Conservation (phyloP, 768 basidiomycete genomes). For the Tricholoma sp. region DNA sequence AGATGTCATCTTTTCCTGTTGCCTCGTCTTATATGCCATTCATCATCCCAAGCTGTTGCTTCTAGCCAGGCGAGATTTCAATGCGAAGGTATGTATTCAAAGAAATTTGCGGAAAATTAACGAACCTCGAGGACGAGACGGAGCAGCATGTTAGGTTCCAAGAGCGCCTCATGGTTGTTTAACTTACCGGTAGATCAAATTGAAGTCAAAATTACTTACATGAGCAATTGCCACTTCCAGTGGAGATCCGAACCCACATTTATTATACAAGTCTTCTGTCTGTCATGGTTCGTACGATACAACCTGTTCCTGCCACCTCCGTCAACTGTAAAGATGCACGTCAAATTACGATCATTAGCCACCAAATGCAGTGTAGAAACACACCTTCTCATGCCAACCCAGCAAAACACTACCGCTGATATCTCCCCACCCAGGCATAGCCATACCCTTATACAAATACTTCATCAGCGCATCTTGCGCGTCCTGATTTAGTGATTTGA, state of each 20-base stretch:
- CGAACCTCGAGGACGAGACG: too few species aligned
- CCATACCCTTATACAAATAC: conserved; percentile 98
- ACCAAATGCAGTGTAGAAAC: conserved; percentile 15
- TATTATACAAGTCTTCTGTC: conserved; percentile 43
- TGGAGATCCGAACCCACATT: not conserved
- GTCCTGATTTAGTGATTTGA: conserved; percentile 68
- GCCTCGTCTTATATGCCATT: too few species aligned
- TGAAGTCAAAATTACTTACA: too few species aligned
- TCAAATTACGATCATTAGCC: not conserved
- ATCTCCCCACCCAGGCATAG: conserved; percentile 55
- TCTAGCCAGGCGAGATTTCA: too few species aligned
- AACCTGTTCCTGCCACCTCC: conserved; percentile 90
- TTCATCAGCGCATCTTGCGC: conserved; percentile 93
- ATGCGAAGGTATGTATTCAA: too few species aligned
- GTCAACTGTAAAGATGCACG: conserved; percentile 55
- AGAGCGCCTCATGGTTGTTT: too few species aligned
- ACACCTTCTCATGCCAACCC: conserved; percentile 96
- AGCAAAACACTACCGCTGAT: conserved; percentile 57
- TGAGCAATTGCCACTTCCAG: too few species aligned
- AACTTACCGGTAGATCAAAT: too few species aligned
- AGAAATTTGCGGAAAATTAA: too few species aligned
- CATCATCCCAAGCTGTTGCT: too few species aligned
- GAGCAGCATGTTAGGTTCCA: too few species aligned
- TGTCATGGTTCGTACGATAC: conserved; percentile 82
- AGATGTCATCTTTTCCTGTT: too few species aligned